Conservation (phyloP, 208 protist species). For the Wallacemonas sp. region DNA sequence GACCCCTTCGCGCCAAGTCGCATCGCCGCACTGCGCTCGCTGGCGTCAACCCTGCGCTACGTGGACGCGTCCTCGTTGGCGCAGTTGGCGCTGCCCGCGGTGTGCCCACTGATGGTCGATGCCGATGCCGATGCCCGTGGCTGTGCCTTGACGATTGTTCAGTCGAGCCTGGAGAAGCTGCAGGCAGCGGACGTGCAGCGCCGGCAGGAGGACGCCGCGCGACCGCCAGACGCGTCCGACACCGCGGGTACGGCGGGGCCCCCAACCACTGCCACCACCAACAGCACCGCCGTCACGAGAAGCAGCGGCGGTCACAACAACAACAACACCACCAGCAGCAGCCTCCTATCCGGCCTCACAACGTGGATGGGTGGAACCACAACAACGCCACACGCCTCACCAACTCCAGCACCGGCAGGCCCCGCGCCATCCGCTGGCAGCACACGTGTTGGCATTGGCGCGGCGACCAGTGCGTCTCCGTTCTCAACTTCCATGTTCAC, state of each 20-base stretch:
- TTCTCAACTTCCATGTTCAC: neutral
- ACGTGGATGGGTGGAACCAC: no score
- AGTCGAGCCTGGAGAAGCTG: constrained; percentile 21
- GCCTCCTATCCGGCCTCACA: no score
- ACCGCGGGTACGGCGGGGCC: neutral
- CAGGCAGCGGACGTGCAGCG: constrained; percentile 12
- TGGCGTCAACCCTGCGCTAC: constrained; percentile 41
- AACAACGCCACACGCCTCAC: no score
- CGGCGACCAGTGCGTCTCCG: no score
- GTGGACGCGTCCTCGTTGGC: constrained; percentile 50
- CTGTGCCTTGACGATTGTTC: constrained; percentile 44
- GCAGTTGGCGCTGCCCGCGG: constrained; percentile 51
- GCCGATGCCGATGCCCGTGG: constrained; percentile 44
- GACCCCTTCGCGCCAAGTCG: constrained; percentile 80
- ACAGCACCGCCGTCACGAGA: no score
- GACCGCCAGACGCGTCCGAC: constrained; percentile 3
- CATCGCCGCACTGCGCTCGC: constrained; percentile 54
- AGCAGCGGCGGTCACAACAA: no score
- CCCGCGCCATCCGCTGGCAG: no score
- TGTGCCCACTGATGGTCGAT: constrained; percentile 71
- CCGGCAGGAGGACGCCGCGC: constrained; percentile 18
- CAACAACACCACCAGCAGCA: no score
- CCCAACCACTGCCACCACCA: neutral
- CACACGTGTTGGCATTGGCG: no score
- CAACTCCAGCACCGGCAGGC: no score